Conservation (phyloP, 108 stramenopile species). For the Chaetoceros tenuissimus region DNA sequence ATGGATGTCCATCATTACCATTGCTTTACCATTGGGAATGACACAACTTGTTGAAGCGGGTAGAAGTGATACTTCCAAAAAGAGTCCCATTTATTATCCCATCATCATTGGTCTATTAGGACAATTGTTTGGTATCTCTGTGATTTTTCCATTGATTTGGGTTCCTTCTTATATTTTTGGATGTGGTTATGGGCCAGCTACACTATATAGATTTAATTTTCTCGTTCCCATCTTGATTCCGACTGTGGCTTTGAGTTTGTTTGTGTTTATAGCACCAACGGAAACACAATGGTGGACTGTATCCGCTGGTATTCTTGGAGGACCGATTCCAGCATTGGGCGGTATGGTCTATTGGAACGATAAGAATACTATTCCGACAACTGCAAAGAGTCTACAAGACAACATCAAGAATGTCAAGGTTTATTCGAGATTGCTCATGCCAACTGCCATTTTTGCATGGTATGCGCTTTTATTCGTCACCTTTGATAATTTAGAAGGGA, state of each 20-base stretch:
- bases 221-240: slow-evolving; percentile 3
- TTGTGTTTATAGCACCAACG: slow-evolving; percentile 13
- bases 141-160: slow-evolving; percentile 32
- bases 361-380: slow-evolving; percentile 2
- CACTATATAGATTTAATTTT: neutral
- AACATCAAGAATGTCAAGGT: slow-evolving; percentile 2
- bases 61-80: slow-evolving; percentile 13
- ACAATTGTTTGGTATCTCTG: slow-evolving; percentile 39
- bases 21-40: slow-evolving; percentile 13
- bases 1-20: slow-evolving; percentile 14
- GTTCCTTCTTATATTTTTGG: slow-evolving; percentile 26
- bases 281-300: slow-evolving; percentile 21
- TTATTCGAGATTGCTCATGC: slow-evolving; percentile 4
- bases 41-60: slow-evolving; percentile 14
- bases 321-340: slow-evolving; percentile 21
- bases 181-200: slow-evolving; percentile 4
- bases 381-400: slow-evolving; percentile 2
- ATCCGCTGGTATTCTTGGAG: slow-evolving; percentile 29
- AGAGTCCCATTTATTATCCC: slow-evolving; percentile 18
- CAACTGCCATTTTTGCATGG: slow-evolving; percentile 20
- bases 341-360: slow-evolving; percentile 8
- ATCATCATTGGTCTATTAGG: slow-evolving; percentile 17
- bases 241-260: slow-evolving; percentile 4
- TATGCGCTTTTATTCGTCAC: slow-evolving; percentile 5
- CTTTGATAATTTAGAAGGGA: slow-evolving; percentile 10